These are phyloP conservation scores for Brasenia schreberi DNA, from an alignment of 164 flowering plant species.

Conservation along the genomic window DNA sequence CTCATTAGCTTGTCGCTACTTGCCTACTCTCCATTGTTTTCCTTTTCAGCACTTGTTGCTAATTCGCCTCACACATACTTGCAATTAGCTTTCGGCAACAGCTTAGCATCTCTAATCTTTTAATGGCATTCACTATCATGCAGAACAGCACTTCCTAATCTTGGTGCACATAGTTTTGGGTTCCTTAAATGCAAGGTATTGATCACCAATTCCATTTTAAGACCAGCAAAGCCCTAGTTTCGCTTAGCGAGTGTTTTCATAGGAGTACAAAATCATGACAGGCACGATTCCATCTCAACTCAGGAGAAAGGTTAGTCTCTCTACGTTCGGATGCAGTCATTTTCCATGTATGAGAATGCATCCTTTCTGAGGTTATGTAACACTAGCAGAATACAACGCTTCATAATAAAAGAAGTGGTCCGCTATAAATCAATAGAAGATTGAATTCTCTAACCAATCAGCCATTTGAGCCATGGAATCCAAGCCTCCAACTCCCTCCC, in stretches of 20 bases:
- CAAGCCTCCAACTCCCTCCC: neutral
- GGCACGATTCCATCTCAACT: neutral
- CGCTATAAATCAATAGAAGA: too few species aligned
- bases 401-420: too few species aligned
- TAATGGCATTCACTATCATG: neutral
- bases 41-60: neutral
- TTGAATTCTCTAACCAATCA: too few species aligned
- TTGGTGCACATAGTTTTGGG: neutral
- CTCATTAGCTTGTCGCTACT: neutral
- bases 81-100: neutral
- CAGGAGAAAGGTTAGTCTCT: too few species aligned
- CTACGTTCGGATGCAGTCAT: too few species aligned
- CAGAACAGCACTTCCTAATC: neutral
- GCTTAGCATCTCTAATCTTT: neutral
- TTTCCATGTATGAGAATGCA: too few species aligned
- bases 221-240: too few species aligned
- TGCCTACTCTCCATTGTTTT: too few species aligned
- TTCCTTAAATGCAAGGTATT: neutral
- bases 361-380: too few species aligned
- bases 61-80: neutral
- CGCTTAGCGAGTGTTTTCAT: too few species aligned
- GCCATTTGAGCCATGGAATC: neutral
- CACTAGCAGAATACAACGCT: too few species aligned
- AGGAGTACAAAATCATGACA: too few species aligned
- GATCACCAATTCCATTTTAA: neutral